Percentiles rank a stretch among this genome's conserved stretches.
Evolutionary conservation across 2,329 filamentous ascomycete genomes (phyloP).

Genomic region (Trichoderma sp.): DNA sequence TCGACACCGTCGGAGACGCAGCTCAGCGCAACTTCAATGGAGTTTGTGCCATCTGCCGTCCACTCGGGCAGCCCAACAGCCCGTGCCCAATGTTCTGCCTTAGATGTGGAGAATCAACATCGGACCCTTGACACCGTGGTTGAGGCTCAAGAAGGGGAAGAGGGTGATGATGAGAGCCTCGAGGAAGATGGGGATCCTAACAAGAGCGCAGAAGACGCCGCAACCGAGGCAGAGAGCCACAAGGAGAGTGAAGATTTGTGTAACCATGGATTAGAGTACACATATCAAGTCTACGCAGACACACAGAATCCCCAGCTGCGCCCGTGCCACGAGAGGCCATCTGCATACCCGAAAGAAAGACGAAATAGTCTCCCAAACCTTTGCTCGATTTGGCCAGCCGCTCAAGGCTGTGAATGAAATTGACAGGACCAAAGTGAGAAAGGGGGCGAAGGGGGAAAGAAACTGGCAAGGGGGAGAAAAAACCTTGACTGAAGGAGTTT

Average conservation of each 20-base stretch:
- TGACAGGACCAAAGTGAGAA: background rate
- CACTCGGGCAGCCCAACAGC: background rate
- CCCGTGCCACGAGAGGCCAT: background rate
- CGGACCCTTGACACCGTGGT: constrained; percentile 27
- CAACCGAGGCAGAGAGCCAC: background rate
- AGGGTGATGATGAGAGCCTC: background rate
- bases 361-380: constrained; percentile 32
- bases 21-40: constrained; percentile 29
- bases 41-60: constrained; percentile 31
- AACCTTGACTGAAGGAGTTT: background rate
- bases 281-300: background rate
- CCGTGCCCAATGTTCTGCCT: background rate
- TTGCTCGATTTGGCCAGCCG: constrained; percentile 26
- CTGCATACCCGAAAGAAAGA: constrained; percentile 17
- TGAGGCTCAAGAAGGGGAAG: constrained; percentile 22
- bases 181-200: background rate
- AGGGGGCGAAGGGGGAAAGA: background rate
- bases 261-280: constrained; percentile 18
- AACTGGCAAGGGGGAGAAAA: background rate
- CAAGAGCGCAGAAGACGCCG: constrained; percentile 1
- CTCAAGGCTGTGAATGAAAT: background rate
- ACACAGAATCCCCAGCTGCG: background rate
- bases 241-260: background rate
- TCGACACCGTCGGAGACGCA: background rate
- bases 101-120: background rate